Base-by-base conservation (phyloP, 2,329 filamentous ascomycete species). In the Ustilaginoidea virens region DNA sequence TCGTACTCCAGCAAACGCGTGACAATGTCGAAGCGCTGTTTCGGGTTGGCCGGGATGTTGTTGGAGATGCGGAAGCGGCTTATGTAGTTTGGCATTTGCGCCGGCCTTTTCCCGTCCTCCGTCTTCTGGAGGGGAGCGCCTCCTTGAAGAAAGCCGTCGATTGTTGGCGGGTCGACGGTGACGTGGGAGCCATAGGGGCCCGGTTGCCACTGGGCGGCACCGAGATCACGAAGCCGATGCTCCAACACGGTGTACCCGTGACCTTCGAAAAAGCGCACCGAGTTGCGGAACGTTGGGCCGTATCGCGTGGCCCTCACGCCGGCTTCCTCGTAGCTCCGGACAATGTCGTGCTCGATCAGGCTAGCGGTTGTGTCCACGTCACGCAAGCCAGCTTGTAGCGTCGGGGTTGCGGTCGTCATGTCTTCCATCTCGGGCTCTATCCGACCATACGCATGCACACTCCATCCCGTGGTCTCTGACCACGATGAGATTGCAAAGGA, bases 61-160 rank as follows among this genome's bases (percentile, higher is more conserved):
- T 49, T 50, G 5, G 45, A 49, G 23, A 50, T 38, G 18, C 44
- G 42, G 8, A 50, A 32, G 7, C 44, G 39, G 12, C 38, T 40
- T 20, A 49, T 33, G 29, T 48, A 45, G 25, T 43, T 49, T 10
- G 47, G 45, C 44, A 49, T 45, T 28, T 39, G 33, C 11, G 43
- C 43, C 4, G 38, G 39, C 23, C 33, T 32, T 24, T 36, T 33
- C 19, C 39, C 39, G 14, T 45, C 36, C 7, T 33, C 31, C 10
- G 28, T 34, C 11, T 36, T 25, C 18, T 39, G 38, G 4, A 47
- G 34, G 15, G 40, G 39, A 10, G 36, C 39, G 4, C 33, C 25
- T 5, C 41, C 45, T 15, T 33, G 44, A n/a, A 47, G 36, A 12
- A 45, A 41, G 7, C 34, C 33, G 25, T 48, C 46, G 13, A 48